Percentiles rank a stretch among this genome's conserved stretches.
Conservation (phyloP, 495 filamentous ascomycete genomes). For the Xylaria palmicola region DNA sequence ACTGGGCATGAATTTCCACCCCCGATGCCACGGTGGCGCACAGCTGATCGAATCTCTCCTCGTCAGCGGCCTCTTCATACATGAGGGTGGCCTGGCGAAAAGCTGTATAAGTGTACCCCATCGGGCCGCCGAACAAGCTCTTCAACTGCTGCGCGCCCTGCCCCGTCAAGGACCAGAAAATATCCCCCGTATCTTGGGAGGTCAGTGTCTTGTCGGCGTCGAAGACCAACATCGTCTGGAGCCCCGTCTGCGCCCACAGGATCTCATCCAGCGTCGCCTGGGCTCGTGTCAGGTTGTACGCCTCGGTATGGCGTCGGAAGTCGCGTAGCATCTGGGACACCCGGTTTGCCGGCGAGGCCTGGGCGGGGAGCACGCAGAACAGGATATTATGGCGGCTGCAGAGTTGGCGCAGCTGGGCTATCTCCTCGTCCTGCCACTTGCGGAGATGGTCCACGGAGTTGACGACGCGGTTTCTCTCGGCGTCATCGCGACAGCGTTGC, state of each 20-base stretch:
- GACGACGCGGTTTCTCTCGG: constrained; percentile 33
- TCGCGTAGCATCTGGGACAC: constrained; percentile 35
- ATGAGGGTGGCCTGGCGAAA: constrained; percentile 59
- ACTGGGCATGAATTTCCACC: constrained; percentile 51
- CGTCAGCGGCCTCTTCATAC: constrained; percentile 49
- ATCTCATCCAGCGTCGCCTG: constrained; percentile 40
- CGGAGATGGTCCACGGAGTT: constrained; percentile 42
- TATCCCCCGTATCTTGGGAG: constrained; percentile 50
- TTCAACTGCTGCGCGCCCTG: constrained; percentile 36
- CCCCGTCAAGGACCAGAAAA: constrained; percentile 48
- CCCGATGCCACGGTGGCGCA: constrained; percentile 48
- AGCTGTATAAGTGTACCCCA: constrained; percentile 55
- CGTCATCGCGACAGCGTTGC: constrained; percentile 42
- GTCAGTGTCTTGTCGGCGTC: constrained; percentile 62
- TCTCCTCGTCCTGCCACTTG: constrained; percentile 56
- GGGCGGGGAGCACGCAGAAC: constrained; percentile 36
- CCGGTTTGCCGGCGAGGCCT: constrained; percentile 15
- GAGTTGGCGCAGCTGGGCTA: constrained; percentile 43
- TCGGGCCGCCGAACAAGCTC: constrained; percentile 46
- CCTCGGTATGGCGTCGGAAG: constrained; percentile 42
- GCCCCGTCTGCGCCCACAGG: constrained; percentile 15
- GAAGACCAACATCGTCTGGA: constrained; percentile 50
- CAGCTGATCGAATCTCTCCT: constrained; percentile 45
- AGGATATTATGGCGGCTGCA: constrained; percentile 51
- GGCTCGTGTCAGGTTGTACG: constrained; percentile 41